A percentile compares a stretch with the other conserved stretches of the same genome.
phyloP scores from a whole-genome alignment of 2,329 filamentous ascomycete genomes.

The Sporothrix sp. region DNA sequence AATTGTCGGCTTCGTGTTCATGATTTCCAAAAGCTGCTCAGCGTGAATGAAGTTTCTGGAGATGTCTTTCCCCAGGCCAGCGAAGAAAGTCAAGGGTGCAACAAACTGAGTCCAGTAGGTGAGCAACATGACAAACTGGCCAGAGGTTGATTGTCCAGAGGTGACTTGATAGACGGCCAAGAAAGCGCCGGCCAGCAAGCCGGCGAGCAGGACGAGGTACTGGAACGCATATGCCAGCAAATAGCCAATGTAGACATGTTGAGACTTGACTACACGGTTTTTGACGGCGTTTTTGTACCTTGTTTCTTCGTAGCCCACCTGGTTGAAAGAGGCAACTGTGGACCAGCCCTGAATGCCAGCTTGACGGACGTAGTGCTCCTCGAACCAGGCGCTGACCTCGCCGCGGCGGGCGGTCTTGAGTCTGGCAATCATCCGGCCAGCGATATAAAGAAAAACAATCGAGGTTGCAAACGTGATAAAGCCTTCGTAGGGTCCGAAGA shows the following conservation, averaged over 20 bases:
- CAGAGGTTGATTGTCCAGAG: slow-evolving; percentile 48
- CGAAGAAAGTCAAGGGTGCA: slow-evolving; percentile 61
- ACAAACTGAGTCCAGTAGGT: slow-evolving; percentile 68
- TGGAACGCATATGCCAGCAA: slow-evolving; percentile 45
- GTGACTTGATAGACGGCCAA: slow-evolving; percentile 57
- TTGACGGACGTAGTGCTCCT: slow-evolving; percentile 46
- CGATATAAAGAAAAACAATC: slow-evolving; percentile 45
- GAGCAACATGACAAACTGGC: slow-evolving; percentile 60
- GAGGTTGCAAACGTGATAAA: slow-evolving; percentile 52
- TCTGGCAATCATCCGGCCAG: slow-evolving; percentile 40
- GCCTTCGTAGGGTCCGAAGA: slow-evolving; percentile 51
- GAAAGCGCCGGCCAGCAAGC: slow-evolving; percentile 55
- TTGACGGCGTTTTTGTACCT: slow-evolving; percentile 43
- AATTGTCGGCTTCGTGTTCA: slow-evolving; percentile 47
- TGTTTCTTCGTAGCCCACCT: slow-evolving; percentile 45
- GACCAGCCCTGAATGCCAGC: slow-evolving; percentile 50
- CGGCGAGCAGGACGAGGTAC: slow-evolving; percentile 56
- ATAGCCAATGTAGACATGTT: slow-evolving; percentile 35
- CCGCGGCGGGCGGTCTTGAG: slow-evolving; percentile 41
- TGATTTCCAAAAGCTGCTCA: slow-evolving; percentile 47
- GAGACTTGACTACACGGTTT: slow-evolving; percentile 28
- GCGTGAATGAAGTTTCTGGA: slow-evolving; percentile 49
- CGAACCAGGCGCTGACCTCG: slow-evolving; percentile 43
- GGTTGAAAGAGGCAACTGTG: slow-evolving; percentile 51
- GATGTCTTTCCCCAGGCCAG: slow-evolving; percentile 44